A percentile compares a stretch with the other conserved stretches of the same genome.
Conservation (phyloP, 140 eudicot species). For the Ambrosia hybrid region DNA sequence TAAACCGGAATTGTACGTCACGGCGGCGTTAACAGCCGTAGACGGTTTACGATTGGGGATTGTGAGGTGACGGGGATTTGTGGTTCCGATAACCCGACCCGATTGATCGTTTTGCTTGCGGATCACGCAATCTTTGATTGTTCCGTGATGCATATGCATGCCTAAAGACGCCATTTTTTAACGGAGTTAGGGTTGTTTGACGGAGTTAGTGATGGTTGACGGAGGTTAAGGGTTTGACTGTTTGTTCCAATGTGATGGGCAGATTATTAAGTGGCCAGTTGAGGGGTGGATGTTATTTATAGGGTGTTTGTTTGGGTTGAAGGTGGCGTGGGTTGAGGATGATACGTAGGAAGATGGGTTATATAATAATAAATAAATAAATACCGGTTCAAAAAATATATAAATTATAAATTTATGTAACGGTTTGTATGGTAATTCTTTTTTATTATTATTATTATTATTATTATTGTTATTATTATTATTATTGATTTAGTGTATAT, state of each 20-base stretch:
- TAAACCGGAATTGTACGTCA: too few relatives aligned
- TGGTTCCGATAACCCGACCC: slow-evolving; percentile 17
- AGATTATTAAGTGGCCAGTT: background rate
- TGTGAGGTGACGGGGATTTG: background rate
- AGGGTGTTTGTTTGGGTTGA: background rate
- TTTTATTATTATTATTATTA: too few relatives aligned
- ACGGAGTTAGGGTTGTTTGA: slow-evolving; percentile 10
- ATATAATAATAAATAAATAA: too few relatives aligned
- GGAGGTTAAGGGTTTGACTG: background rate
- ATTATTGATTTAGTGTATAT: too few relatives aligned
- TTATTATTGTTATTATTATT: too few relatives aligned
- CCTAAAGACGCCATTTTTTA: slow-evolving; percentile 28
- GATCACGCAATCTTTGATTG: slow-evolving; percentile 20
- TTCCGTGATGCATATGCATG: slow-evolving; percentile 1
- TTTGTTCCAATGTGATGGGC: slow-evolving; percentile 24
- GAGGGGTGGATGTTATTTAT: background rate
- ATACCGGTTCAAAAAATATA: too few relatives aligned
- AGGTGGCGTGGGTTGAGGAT: background rate
- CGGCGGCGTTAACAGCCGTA: slow-evolving; percentile 11
- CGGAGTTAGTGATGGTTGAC: too few relatives aligned
- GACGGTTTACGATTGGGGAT: slow-evolving; percentile 16
- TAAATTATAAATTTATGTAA: too few relatives aligned
- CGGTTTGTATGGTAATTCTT: too few relatives aligned
- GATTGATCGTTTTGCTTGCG: background rate
- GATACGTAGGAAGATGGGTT: background rate